Evolutionary conservation across 371 early-diverging fungal species (phyloP), one percentile per base, ranked within the genome.

Genomic region (Dipsacomyces acuminosporus): DNA sequence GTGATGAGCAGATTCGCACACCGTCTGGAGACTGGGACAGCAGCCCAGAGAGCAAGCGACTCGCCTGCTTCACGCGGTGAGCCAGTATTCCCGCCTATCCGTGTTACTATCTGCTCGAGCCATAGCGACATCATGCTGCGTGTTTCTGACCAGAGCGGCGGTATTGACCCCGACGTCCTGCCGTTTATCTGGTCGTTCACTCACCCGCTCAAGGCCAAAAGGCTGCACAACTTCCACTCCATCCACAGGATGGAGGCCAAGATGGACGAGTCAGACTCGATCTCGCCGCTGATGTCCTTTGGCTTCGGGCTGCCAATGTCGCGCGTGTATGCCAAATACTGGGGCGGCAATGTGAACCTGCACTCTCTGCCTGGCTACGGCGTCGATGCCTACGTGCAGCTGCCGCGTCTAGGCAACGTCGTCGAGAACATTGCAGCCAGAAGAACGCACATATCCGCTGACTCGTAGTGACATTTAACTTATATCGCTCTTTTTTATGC

Each of bases 61-160:
- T 6, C 15, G 18, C 15, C 41, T 8, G 41, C 18, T n/a, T 41
- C 41, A 6, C 5, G 30, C 15, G 21, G 45, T 24, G 57, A 35
- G 17, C 64, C 61, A 19, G 62, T 54, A 8, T 78, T 67, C 30
- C 82, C 84, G 33, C 88, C 93, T 1, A 87, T 94, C 45, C 76
- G 79, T 43, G 85, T 93, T 21, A 94, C 95, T 1, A 81, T 94
- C 25, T 88, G 90, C 58, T 53, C 72, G 41, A 82, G 82, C 44
- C 79, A 77, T 23, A 76, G 78, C 3, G 86, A 89, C 64, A 78
- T 94, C n/a, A 85, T 85, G 40, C 88, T 94, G 63, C 86, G 98
- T 21, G 77, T 97, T 15, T 90, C 92, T 1, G 95, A 95, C 72
- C 85, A 86, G 72, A 92, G 91, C 41, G 94, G 94, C 33, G 95